Conservation (phyloP, 495 filamentous ascomycete genomes). For the Neurospora intermedia region DNA sequence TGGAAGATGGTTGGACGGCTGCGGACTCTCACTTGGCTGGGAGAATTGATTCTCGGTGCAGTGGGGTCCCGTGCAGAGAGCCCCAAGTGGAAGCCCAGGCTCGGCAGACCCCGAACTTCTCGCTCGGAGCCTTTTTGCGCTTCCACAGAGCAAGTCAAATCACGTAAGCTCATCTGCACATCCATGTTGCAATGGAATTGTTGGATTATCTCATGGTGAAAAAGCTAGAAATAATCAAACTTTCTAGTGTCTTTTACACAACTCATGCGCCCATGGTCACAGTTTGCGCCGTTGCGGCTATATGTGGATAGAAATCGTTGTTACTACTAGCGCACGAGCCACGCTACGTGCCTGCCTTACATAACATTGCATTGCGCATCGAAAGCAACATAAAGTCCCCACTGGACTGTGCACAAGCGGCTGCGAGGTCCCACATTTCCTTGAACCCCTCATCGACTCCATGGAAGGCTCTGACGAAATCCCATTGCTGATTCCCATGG, state of each 20-base stretch:
- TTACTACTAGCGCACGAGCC: conserved; percentile 7
- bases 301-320: not conserved
- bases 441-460: conserved; percentile 5
- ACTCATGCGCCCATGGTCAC: not conserved
- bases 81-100: conserved; percentile 5
- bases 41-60: conserved; percentile 19
- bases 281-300: not conserved
- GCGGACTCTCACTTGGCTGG: not conserved
- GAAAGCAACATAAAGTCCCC: not conserved
- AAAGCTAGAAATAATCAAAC: not conserved
- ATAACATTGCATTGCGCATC: conserved; percentile 2
- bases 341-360: not conserved
- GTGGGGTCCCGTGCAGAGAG: conserved; percentile 14
- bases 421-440: not conserved
- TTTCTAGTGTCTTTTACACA: not conserved
- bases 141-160: not conserved
- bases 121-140: not conserved
- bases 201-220: not conserved
- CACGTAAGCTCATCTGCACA: not conserved
- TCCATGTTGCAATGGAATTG: not conserved
- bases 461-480: conserved; percentile 14
- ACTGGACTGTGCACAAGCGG: not conserved
- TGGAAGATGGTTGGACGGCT: not conserved
- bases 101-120: not conserved
- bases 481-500: not conserved